Percentiles rank a stretch among this genome's conserved stretches.
Conservation (phyloP, 257 asterid genomes). For the Nicotiana attenuata region DNA sequence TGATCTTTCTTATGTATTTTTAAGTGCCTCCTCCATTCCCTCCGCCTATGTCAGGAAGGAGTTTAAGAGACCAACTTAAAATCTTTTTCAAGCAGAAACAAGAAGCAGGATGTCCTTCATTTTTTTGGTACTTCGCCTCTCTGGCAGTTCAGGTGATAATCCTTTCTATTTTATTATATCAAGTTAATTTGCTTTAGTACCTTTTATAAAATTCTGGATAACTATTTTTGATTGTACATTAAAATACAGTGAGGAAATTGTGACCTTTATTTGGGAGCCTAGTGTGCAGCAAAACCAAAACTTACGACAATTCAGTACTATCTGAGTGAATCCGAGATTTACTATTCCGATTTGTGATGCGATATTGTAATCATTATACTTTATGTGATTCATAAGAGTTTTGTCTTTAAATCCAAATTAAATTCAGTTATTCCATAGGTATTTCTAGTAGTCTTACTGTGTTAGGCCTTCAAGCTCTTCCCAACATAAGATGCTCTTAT, state of each 20-base stretch:
- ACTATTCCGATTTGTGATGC: not conserved
- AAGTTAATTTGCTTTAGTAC: conserved; percentile 1
- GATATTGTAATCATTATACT: not conserved
- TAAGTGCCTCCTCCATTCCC: conserved; percentile 93
- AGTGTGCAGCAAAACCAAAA: not conserved
- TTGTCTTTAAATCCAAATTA: not conserved
- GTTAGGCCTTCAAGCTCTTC: not conserved
- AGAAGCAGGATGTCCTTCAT: conserved; percentile 74
- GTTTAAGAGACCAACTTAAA: conserved; percentile 52
- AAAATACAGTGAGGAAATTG: not conserved
- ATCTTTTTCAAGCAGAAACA: conserved; percentile 64
- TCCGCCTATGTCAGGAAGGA: conserved; percentile 72
- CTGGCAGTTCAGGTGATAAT: conserved; percentile 65
- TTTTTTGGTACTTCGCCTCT: conserved; percentile 67
- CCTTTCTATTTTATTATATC: conserved; percentile 8
- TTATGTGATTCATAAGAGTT: not conserved
- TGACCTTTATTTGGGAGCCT: not conserved
- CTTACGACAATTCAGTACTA: not conserved
- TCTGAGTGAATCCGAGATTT: not conserved
- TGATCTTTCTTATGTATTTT: conserved; percentile 12
- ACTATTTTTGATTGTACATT: not conserved
- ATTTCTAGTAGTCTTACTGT: not conserved
- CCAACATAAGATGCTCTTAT: not conserved
- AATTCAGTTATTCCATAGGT: not conserved
- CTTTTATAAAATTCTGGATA: not conserved